A percentile compares a stretch with the other conserved stretches of the same genome.
phyloP scores from a whole-genome alignment of 345 rosid genomes.

The Brassica nigra region DNA sequence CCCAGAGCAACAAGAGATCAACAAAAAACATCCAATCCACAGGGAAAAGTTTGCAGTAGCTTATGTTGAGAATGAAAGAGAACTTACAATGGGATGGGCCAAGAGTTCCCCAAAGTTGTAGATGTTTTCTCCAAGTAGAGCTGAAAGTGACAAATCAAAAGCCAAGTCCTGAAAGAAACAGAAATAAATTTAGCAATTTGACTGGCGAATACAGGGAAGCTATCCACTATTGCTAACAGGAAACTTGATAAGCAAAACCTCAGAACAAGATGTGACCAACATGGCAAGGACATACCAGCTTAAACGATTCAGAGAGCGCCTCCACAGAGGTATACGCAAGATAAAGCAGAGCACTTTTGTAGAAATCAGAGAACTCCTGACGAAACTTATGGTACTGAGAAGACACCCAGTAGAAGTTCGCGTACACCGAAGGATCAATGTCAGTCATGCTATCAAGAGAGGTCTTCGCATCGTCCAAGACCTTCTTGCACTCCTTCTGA shows the following conservation, averaged over 20 bases:
- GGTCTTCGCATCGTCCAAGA: slow-evolving; percentile 86
- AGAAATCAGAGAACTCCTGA: slow-evolving; percentile 92
- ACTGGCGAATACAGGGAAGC: neutral
- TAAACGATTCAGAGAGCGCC: slow-evolving; percentile 88
- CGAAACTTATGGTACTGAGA: slow-evolving; percentile 80
- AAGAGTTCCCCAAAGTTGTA: slow-evolving; percentile 98
- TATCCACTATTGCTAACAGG: neutral
- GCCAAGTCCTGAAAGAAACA: slow-evolving; percentile 81
- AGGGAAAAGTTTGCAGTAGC: neutral
- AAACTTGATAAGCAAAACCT: no score
- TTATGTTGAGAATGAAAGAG: neutral
- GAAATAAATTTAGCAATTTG: slow-evolving; percentile 15
- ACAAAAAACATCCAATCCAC: neutral
- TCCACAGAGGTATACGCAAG: slow-evolving; percentile 94
- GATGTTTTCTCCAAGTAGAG: slow-evolving; percentile 96
- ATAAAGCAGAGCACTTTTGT: slow-evolving; percentile 90
- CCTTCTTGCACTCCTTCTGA: slow-evolving; percentile 84
- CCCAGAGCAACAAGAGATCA: neutral
- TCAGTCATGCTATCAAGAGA: slow-evolving; percentile 95
- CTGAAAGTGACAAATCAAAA: slow-evolving; percentile 95
- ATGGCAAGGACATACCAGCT: slow-evolving; percentile 61
- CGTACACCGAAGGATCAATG: slow-evolving; percentile 94
- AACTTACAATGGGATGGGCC: slow-evolving; percentile 98
- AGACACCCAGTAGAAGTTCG: slow-evolving; percentile 91
- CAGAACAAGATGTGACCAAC: neutral